These are phyloP conservation scores for Chrysoporthe puriensis DNA, from an alignment of 2,329 filamentous ascomycete species.

Conservation along the genomic window DNA sequence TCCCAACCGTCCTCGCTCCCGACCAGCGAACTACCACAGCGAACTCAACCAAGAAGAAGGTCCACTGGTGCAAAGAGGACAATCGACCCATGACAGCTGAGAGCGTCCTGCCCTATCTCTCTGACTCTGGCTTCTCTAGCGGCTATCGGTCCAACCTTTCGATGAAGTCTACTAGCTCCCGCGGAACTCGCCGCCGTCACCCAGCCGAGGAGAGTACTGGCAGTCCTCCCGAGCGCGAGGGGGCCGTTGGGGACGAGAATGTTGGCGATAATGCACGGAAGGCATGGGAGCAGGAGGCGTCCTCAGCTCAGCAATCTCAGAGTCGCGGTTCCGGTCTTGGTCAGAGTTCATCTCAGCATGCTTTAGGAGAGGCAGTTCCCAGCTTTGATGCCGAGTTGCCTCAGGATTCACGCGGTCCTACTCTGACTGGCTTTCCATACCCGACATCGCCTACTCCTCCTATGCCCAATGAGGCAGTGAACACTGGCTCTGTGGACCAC, in stretches of 20 bases:
- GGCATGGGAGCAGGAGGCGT: not conserved
- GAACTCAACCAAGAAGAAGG: constrained; percentile 16
- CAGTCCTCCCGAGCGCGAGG: constrained; percentile 21
- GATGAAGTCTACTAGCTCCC: constrained; percentile 11
- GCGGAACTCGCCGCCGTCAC: constrained; percentile 20
- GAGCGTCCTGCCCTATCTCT: not conserved
- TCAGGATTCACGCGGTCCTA: not conserved
- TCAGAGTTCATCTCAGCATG: not conserved
- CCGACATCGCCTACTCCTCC: constrained; percentile 17
- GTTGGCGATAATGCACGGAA: constrained; percentile 15
- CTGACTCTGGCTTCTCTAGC: constrained; percentile 8
- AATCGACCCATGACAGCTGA: constrained; percentile 10
- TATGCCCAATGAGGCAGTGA: not conserved
- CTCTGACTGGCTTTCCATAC: not conserved
- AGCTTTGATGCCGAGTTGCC: not conserved
- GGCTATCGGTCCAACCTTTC: constrained; percentile 5
- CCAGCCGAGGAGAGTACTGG: constrained; percentile 26
- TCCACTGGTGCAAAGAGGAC: constrained; percentile 21
- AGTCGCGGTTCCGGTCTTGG: not conserved
- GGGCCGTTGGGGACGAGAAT: not conserved
- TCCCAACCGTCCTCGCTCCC: not conserved
- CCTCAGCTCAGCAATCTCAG: not conserved
- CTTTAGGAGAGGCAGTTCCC: not conserved
- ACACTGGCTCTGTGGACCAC: not conserved
- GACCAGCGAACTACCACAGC: not conserved